Percentiles rank a stretch among this genome's conserved stretches.
Conservation (phyloP, 306 rosid genomes). For the Vicia sativa region DNA sequence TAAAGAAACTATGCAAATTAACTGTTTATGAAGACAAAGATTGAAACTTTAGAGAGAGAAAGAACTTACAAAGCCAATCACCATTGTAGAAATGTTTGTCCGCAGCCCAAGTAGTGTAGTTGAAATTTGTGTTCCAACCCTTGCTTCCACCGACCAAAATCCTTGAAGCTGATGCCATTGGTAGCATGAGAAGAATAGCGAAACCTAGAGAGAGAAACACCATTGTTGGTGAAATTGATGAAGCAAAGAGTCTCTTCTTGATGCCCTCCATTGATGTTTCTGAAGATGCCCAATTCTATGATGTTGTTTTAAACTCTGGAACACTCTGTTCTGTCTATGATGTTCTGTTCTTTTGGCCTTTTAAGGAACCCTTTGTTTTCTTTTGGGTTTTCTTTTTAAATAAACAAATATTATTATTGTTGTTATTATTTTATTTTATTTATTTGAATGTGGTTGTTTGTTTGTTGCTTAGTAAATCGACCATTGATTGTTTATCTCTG, state of each 20-base stretch:
- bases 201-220: constrained; percentile 42
- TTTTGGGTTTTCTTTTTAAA: neutral
- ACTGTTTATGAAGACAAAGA: neutral
- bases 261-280: constrained; percentile 48
- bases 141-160: constrained; percentile 60
- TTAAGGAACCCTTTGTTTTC: constrained; percentile 28
- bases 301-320: constrained; percentile 31
- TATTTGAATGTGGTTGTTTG: constrained; percentile 31
- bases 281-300: constrained; percentile 5
- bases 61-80: constrained; percentile 86
- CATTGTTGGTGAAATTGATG: constrained; percentile 36
- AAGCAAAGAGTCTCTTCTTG: constrained; percentile 33
- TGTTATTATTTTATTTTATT: neutral
- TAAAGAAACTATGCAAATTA: neutral
- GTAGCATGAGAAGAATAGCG: constrained; percentile 44
- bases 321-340: constrained; percentile 27
- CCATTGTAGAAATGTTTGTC: constrained; percentile 80
- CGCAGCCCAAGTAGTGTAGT: constrained; percentile 79
- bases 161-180: constrained; percentile 64
- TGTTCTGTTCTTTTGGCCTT: constrained; percentile 39
- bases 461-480: constrained; percentile 38
- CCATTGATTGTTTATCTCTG: constrained; percentile 33
- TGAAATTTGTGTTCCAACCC: constrained; percentile 77
- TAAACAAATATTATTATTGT: neutral
- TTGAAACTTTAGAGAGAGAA: neutral